These are phyloP conservation scores for Phytopythium kandeliae DNA, from an alignment of 352 stramenopile species.

Conservation along the genomic window DNA sequence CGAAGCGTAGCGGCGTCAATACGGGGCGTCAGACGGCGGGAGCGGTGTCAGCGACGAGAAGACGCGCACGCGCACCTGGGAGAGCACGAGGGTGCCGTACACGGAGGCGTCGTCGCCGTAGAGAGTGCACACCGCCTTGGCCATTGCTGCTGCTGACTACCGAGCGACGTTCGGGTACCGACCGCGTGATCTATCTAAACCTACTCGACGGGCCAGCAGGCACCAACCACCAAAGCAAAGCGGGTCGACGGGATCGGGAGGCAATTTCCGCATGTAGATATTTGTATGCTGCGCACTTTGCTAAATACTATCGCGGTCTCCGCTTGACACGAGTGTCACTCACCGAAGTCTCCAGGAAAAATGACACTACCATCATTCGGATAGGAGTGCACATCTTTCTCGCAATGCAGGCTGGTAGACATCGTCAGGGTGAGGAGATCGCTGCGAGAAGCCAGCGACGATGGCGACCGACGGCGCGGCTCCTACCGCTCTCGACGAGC, in stretches of 20 bases:
- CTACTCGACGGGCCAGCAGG: background rate
- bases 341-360: background rate
- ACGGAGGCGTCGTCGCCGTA: constrained; percentile 79
- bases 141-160: constrained; percentile 34
- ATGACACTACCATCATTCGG: background rate
- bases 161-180: background rate
- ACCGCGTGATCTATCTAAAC: background rate
- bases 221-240: background rate
- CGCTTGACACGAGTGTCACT: background rate
- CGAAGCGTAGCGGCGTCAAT: background rate
- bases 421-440: no score
- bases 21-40: background rate
- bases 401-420: no score
- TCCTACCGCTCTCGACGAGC: background rate
- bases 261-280: background rate
- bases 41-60: background rate
- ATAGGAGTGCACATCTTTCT: background rate
- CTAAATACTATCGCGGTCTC: no score
- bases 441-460: no score
- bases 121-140: constrained; percentile 84
- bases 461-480: no score
- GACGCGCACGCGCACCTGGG: constrained; percentile 30
- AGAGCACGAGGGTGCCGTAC: constrained; percentile 77
- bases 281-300: background rate
- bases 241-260: no score